Evolutionary conservation across 495 filamentous ascomycete species (phyloP), one percentile per base, ranked within the genome.

Genomic region (Hapsidospora chrysogenum): DNA sequence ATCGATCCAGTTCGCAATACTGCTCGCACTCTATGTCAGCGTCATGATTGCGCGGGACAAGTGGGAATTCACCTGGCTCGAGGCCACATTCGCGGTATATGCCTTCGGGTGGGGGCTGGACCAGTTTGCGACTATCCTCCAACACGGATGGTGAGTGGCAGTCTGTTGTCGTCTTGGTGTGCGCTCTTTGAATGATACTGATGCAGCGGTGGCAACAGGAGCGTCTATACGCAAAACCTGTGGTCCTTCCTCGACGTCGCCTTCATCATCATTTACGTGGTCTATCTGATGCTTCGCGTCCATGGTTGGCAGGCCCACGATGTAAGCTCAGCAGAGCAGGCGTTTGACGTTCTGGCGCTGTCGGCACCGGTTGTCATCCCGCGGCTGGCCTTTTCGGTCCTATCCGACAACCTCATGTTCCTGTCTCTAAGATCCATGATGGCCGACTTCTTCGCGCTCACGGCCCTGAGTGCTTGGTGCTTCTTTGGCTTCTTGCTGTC

Each of bases 191-290:
- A 25, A 38, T 38, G 1, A 4, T 13, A n/a, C 17, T 11, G 19
- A 31, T 38, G 17, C 26, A 42, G 38, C 26, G 42, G 15, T 19
- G 13, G 11, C 3, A 21, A 58, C 16, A 80, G 77, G 77, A 62
- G 68, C 31, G 78, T 82, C 5, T 80, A 81, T 46, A 79, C 76
- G 4, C 74, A 84, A 44, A 80, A 82, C 42, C 61, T 84, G 14
- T 84, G 78, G 78, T 78, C 78, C 0, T 84, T 84, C 49, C 64
- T 84, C 10, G 78, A 84, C 42, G 64, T 78, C 20, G 70, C 67
- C 14, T 84, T 82, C 46, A 60, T 66, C 16, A 15, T 54, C 31
- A 71, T 81, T 17, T 82, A 76, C 46, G 52, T 58, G 39, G 43
- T 57, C 36, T 84, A 81, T 46, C 49, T 80, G 8, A 34, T 60